Percentiles rank a stretch among this genome's conserved stretches.
Evolutionary conservation across 768 basidiomycete species (phyloP).

Genomic region (Terana coerulea): DNA sequence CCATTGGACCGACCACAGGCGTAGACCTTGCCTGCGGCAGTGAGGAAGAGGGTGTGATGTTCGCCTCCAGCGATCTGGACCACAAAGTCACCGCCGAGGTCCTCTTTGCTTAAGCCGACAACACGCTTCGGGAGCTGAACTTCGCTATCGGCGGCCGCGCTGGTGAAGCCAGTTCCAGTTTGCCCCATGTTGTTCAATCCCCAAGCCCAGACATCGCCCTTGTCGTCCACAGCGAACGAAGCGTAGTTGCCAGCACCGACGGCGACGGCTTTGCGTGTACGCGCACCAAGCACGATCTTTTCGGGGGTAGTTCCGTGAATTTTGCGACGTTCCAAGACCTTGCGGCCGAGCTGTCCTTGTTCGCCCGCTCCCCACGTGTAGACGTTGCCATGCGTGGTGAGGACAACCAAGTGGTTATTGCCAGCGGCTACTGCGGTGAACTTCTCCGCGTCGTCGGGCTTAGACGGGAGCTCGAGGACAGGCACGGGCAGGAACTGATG

Average conservation of each 20-base stretch:
- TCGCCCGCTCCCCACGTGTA: constrained; percentile 91
- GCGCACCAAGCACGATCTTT: constrained; percentile 70
- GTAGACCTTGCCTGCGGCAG: constrained; percentile 78
- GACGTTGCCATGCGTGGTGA: constrained; percentile 84
- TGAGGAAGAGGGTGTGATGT: constrained; percentile 89
- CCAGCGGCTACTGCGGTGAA: constrained; percentile 77
- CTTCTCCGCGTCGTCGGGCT: constrained; percentile 64
- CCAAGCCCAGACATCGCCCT: constrained; percentile 89
- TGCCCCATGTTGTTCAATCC: constrained; percentile 93
- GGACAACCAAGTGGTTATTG: constrained; percentile 83
- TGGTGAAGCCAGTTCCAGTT: constrained; percentile 55
- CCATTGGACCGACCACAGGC: constrained; percentile 83
- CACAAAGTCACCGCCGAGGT: constrained; percentile 55
- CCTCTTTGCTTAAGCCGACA: constrained; percentile 55
- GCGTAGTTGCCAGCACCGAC: constrained; percentile 83
- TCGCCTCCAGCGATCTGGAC: constrained; percentile 79
- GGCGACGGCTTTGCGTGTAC: constrained; percentile 58
- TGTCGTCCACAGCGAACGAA: constrained; percentile 86
- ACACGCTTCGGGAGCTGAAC: constrained; percentile 65
- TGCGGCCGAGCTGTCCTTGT: constrained; percentile 87
- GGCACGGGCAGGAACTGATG: constrained; percentile 68
- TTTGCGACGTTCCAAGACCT: constrained; percentile 83
- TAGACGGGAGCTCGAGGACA: constrained; percentile 53
- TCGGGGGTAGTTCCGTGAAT: constrained; percentile 89
- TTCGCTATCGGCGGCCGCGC: constrained; percentile 44